These are phyloP conservation scores for Thyridium curvatum DNA, from an alignment of 2,329 filamentous ascomycete species.

Conservation along the genomic window DNA sequence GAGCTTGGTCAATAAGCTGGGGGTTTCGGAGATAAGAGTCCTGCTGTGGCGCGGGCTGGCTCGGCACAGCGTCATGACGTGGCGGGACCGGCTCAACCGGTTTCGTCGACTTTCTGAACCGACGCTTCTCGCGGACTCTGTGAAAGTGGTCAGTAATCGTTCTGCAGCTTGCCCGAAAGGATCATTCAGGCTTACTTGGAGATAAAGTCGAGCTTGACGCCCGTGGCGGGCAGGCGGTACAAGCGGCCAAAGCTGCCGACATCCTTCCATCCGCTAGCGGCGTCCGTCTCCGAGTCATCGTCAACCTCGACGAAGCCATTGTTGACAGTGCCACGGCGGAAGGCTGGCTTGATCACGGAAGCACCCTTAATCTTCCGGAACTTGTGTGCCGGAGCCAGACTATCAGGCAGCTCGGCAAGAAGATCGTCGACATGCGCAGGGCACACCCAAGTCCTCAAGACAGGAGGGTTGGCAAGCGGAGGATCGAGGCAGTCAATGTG, in stretches of 20 bases:
- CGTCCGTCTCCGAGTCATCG: slow-evolving; percentile 38
- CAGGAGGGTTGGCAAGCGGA: slow-evolving; percentile 72
- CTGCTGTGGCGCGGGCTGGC: slow-evolving; percentile 6
- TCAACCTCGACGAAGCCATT: slow-evolving; percentile 69
- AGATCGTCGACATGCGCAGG: slow-evolving; percentile 80
- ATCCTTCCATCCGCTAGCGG: slow-evolving; percentile 45
- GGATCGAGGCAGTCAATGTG: slow-evolving; percentile 90
- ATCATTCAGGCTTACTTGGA: slow-evolving; percentile 39
- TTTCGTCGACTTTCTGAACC: neutral
- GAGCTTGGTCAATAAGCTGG: slow-evolving; percentile 53
- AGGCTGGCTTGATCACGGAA: slow-evolving; percentile 42
- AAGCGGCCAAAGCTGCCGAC: slow-evolving; percentile 56
- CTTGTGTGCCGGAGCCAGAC: slow-evolving; percentile 53
- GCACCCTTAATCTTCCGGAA: slow-evolving; percentile 55
- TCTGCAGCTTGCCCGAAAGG: neutral
- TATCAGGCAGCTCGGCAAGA: slow-evolving; percentile 49
- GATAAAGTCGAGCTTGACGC: slow-evolving; percentile 69
- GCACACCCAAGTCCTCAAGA: slow-evolving; percentile 77
- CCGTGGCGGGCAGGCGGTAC: slow-evolving; percentile 57
- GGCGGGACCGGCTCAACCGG: neutral
- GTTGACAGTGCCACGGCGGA: slow-evolving; percentile 60
- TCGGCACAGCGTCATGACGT: neutral
- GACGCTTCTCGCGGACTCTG: slow-evolving; percentile 22
- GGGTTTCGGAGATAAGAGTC: slow-evolving; percentile 17
- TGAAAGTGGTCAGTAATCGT: slow-evolving; percentile 5